A percentile compares a stretch with the other conserved stretches of the same genome.
These are phyloP conservation scores for Candolleomyces eurysporus DNA, from an alignment of 768 basidiomycete genomes.

Conservation along the genomic window DNA sequence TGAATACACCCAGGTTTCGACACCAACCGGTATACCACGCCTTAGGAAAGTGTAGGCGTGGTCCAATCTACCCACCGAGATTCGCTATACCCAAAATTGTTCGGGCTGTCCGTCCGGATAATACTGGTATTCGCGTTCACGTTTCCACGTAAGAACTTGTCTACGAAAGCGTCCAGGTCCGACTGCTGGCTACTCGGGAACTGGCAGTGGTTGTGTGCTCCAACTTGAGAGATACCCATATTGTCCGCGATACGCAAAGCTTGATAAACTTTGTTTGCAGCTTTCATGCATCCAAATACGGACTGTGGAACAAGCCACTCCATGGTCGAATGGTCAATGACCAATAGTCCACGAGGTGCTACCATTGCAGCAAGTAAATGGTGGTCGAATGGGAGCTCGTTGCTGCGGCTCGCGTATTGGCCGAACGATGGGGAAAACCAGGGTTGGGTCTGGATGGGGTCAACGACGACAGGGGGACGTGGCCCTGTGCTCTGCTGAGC, in stretches of 20 bases:
- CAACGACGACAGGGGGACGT: slow-evolving; percentile 51
- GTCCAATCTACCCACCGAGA: slow-evolving; percentile 45
- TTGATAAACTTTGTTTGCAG: slow-evolving; percentile 45
- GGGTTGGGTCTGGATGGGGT: slow-evolving; percentile 44
- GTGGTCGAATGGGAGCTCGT: slow-evolving; percentile 51
- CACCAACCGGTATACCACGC: slow-evolving; percentile 20
- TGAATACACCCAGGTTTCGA: slow-evolving; percentile 21
- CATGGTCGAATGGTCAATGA: slow-evolving; percentile 50
- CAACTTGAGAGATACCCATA: slow-evolving; percentile 50
- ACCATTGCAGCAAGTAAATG: slow-evolving; percentile 50
- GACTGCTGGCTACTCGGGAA: slow-evolving; percentile 44
- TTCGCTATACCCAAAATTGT: slow-evolving; percentile 32
- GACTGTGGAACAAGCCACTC: slow-evolving; percentile 51
- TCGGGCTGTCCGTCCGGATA: slow-evolving; percentile 35
- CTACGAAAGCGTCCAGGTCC: slow-evolving; percentile 47
- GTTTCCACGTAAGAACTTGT: slow-evolving; percentile 44
- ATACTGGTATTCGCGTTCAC: slow-evolving; percentile 43
- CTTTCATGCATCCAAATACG: slow-evolving; percentile 48
- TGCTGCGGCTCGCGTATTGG: slow-evolving; percentile 39
- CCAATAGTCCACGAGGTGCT: slow-evolving; percentile 48
- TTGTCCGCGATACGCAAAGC: slow-evolving; percentile 41
- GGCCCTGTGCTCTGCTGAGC: slow-evolving; percentile 36
- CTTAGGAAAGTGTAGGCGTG: slow-evolving; percentile 24
- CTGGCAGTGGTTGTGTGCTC: slow-evolving; percentile 48
- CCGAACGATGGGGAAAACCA: slow-evolving; percentile 51